Evolutionary conservation across 345 rosid species (phyloP), one percentile per base, ranked within the genome.

Genomic region (Litchi chinensis): DNA sequence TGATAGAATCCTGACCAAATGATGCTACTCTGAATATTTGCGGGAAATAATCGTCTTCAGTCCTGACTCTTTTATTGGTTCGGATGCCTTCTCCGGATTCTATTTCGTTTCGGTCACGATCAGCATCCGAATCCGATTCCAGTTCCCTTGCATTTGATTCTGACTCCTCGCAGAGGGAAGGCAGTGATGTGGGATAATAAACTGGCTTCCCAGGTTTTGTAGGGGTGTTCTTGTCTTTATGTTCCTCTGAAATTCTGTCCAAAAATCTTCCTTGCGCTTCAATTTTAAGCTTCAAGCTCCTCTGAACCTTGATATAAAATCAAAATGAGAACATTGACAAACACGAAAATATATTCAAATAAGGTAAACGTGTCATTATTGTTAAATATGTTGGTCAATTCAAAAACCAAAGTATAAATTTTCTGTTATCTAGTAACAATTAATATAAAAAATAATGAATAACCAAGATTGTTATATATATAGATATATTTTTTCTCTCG

Each of bases 261-360:
- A 88, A 78, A 86, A 79, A 92, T 81, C 89, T 86, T 65, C 50
- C 74, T 73, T 92, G 96, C 3, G 93, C 89, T 82, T 90, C 90
- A 5, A 86, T 80, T 78, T 89, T 92, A 10, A 74, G 80, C 86
- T 82, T 90, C 80, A 92, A 76, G 67, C 83, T 86, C 81, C 82
- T 82, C 64, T 85, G 91, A 41, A 86, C 89, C 95, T 86, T 73
- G 15, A 43, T 18, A 26, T 6, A 26, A 57, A 60, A 4, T 40
- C 65, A 15, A 11, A 26, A 74, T 52, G 19, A 54, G 60, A 21
- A 68, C 19, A 28, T 48, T 13, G 54, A 21, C 39, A 56, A 32
- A 59, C 22, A 65, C 13, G 11, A 21, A 18, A 16, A 46, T 46
- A 10, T 46, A 4, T 46, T 26, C 28, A 0, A 26, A 0, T 26